Evolutionary conservation across 768 basidiomycete species (phyloP).

Genomic region (Psilocybe azurescens): DNA sequence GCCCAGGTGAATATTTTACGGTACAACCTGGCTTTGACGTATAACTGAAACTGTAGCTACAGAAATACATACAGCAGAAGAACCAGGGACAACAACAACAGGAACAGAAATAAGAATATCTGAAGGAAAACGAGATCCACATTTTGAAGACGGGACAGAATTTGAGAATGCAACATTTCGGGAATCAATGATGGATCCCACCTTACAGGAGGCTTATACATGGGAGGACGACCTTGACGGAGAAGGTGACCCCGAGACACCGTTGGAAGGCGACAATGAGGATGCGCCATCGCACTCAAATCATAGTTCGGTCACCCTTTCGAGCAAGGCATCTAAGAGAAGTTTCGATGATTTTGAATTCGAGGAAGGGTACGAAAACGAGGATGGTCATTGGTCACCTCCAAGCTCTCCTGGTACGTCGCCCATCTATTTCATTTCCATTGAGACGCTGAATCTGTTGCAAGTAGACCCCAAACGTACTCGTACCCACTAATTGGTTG

Average conservation of each 20-base stretch:
- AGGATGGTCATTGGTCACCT: constrained; percentile 33
- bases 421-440: not conserved
- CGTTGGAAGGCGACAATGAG: constrained; percentile 45
- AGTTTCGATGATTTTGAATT: constrained; percentile 51
- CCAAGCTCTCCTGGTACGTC: constrained; percentile 50
- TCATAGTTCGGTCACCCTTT: constrained; percentile 59
- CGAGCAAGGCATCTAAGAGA: constrained; percentile 65
- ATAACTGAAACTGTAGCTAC: not conserved
- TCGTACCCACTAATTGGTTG: constrained; percentile 38
- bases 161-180: not conserved
- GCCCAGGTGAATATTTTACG: not conserved
- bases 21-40: not conserved
- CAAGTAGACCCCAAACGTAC: constrained; percentile 48
- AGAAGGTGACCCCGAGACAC: constrained; percentile 19
- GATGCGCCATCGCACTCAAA: constrained; percentile 51
- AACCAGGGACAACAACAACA: not conserved
- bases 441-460: not conserved
- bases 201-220: constrained; percentile 11
- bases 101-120: too few relatives aligned
- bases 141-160: not conserved
- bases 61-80: not conserved
- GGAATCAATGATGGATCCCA: not conserved
- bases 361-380: constrained; percentile 39
- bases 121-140: not conserved
- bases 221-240: constrained; percentile 21